Evolutionary conservation across 2,329 filamentous ascomycete genomes (phyloP), one percentile per base, ranked within the genome.

Genomic region (Dichotomopilus funicola): DNA sequence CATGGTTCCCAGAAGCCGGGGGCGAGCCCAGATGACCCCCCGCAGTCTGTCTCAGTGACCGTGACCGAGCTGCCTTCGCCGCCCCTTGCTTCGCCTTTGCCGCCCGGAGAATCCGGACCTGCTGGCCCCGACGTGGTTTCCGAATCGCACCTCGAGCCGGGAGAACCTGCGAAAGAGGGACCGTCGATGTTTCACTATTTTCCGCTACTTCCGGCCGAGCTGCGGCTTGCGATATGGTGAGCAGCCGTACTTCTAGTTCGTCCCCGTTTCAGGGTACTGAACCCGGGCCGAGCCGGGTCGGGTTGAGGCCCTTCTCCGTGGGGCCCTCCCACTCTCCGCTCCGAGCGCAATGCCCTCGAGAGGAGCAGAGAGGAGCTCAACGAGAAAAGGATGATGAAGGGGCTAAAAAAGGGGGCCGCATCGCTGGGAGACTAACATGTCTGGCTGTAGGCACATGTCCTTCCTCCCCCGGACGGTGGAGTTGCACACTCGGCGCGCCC

Each of bases 221-320:
- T 73, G 31, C 68, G 71, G 38, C 62, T 71, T 55, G 63, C 67
- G 49, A 68, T 73, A 49, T 72, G 70, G 58, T 60, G 34, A 53
- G 56, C 46, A 13, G 6, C 12, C 19, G 49, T 49, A 27, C 19
- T 27, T 27, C 46, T 49, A 27, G 19, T 27, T 27, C 19, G 19
- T 27, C 19, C 19, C 19, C 19, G 19, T 27, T 27, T 27, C 19
- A 27, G 19, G 19, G 19, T 27, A 27, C 19, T 27, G 19, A 27
- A 27, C 19, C 19, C 19, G 19, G 13, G 7, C 13, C 27, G n/a
- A 44, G 11, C 50, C 40, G 33, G 19, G 42, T 45, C 8, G 41
- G 50, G 2, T 36, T 47, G 45, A 35, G 19, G 19, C 19, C 19
- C 19, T 27, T 27, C 19, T 27, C 19, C 19, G 19, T 27, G 19